Evolutionary conservation across 768 basidiomycete species (phyloP).

Genomic region (Psilocybe subaeruginosa): DNA sequence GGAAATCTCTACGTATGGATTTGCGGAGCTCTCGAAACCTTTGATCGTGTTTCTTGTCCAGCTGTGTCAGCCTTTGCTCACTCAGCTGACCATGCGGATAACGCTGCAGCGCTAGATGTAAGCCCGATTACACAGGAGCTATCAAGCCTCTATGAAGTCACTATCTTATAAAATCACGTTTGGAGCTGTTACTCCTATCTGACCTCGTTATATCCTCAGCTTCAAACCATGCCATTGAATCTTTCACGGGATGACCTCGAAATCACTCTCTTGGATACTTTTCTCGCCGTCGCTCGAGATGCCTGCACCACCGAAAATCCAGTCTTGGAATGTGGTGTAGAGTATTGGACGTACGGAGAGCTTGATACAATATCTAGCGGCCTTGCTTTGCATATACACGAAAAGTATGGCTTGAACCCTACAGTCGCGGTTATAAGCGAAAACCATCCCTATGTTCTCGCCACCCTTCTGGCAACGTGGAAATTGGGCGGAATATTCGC

Average conservation of each 20-base stretch:
- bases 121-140: too few species aligned
- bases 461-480: constrained; percentile 29
- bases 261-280: constrained; percentile 14
- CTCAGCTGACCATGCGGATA: too few species aligned
- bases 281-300: constrained; percentile 18
- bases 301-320: constrained; percentile 3
- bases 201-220: too few species aligned
- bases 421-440: constrained; percentile 28
- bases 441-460: constrained; percentile 31
- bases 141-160: too few species aligned
- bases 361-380: constrained; percentile 29
- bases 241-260: background rate
- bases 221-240: background rate
- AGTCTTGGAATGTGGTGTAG: constrained; percentile 25
- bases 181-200: background rate
- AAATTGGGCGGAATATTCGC: constrained; percentile 31
- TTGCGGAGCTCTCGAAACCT: too few species aligned
- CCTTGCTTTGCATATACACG: constrained; percentile 23
- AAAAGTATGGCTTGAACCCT: constrained; percentile 20
- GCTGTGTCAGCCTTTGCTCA: too few species aligned
- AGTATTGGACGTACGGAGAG: constrained; percentile 32
- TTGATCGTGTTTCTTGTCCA: too few species aligned
- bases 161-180: too few species aligned
- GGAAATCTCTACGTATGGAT: too few species aligned
- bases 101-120: too few species aligned